A percentile compares a stretch with the other conserved stretches of the same genome.
Conservation (phyloP, 306 rosid genomes). For the Malus asiatica region DNA sequence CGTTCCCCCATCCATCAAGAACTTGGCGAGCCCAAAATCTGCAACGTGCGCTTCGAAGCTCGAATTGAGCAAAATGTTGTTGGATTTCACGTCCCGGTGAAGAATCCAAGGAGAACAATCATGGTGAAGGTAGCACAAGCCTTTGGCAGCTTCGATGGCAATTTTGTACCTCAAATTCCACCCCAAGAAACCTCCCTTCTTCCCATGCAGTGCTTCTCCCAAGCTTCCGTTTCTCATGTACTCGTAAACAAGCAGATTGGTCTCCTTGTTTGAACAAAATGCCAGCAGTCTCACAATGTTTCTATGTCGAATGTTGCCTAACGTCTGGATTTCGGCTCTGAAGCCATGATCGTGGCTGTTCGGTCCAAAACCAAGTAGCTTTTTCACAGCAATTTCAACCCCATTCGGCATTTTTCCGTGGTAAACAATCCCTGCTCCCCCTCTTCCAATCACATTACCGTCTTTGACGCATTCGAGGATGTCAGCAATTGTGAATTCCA, state of each 20-base stretch:
- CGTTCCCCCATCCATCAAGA: slow-evolving; percentile 61
- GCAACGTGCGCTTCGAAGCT: slow-evolving; percentile 84
- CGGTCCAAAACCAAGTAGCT: slow-evolving; percentile 59
- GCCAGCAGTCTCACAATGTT: slow-evolving; percentile 79
- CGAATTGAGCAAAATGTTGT: slow-evolving; percentile 72
- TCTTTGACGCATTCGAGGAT: slow-evolving; percentile 76
- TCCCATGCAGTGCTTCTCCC: slow-evolving; percentile 72
- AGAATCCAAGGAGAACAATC: slow-evolving; percentile 78
- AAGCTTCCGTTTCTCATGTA: slow-evolving; percentile 87
- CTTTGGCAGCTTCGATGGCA: slow-evolving; percentile 72
- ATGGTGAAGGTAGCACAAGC: slow-evolving; percentile 84
- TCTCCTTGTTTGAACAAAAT: slow-evolving; percentile 69
- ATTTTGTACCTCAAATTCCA: slow-evolving; percentile 79
- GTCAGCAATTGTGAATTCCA: slow-evolving; percentile 62
- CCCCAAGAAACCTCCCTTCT: slow-evolving; percentile 43
- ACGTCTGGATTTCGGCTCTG: slow-evolving; percentile 74
- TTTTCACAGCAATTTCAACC: slow-evolving; percentile 71
- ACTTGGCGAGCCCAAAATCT: slow-evolving; percentile 85
- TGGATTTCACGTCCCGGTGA: slow-evolving; percentile 80
- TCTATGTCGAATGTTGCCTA: slow-evolving; percentile 79
- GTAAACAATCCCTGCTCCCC: slow-evolving; percentile 91
- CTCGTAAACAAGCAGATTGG: slow-evolving; percentile 71
- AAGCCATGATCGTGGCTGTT: slow-evolving; percentile 72
- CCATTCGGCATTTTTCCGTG: slow-evolving; percentile 89
- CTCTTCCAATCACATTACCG: slow-evolving; percentile 80